Conservation (phyloP, 129 eudicot species). For the Silybum marianum region DNA sequence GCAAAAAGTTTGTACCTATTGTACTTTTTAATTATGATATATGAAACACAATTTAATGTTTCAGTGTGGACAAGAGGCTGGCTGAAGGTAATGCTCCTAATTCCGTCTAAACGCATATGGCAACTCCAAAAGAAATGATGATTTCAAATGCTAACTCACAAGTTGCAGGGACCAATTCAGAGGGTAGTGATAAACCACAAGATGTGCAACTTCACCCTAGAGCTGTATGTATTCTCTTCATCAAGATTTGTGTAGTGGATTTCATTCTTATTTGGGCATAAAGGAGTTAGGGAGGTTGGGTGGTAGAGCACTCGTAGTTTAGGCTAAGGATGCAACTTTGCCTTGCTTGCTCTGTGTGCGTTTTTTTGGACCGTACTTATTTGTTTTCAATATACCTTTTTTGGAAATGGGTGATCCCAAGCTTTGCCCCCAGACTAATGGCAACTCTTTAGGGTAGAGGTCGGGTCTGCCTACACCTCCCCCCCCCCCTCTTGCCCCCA, state of each 20-base stretch:
- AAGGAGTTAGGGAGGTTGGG: no score
- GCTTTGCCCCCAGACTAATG: no score
- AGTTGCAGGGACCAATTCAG: constrained; percentile 57
- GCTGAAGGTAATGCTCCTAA: constrained; percentile 72
- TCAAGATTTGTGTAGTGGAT: neutral
- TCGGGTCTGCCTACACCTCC: neutral
- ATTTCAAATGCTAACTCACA: constrained; percentile 55
- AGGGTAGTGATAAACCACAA: constrained; percentile 54
- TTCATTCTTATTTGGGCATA: no score
- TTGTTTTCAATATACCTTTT: no score
- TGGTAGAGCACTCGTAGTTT: no score
- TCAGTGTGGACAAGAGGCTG: constrained; percentile 65
- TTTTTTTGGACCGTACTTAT: no score
- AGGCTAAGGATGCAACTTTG: no score
- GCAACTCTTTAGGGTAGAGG: no score
- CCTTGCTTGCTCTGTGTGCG: no score
- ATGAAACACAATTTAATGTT: neutral
- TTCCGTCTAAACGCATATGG: constrained; percentile 90
- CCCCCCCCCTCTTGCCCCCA: neutral
- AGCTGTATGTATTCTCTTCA: constrained; percentile 58
- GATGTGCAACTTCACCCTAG: constrained; percentile 96
- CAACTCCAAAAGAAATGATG: constrained; percentile 67
- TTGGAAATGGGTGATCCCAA: no score
- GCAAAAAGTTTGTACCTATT: neutral
- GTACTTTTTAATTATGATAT: constrained; percentile 6